Evolutionary conservation across 2,329 filamentous ascomycete genomes (phyloP).

Genomic region (Neocucurbitaria cava): DNA sequence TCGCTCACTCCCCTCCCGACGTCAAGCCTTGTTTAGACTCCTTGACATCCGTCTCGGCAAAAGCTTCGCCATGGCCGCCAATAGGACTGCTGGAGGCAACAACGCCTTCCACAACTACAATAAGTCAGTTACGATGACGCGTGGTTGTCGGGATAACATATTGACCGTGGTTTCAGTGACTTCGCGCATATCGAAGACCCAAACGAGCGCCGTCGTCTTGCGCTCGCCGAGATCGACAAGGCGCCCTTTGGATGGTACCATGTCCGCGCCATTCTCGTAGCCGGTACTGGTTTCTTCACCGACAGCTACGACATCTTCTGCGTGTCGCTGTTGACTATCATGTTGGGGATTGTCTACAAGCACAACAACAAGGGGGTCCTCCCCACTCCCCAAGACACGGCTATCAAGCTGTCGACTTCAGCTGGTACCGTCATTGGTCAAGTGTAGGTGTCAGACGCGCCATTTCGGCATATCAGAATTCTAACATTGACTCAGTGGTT

Average conservation of each 20-base stretch:
- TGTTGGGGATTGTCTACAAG: conserved; percentile 83
- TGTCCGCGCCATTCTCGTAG: conserved; percentile 77
- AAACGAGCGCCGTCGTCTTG: conserved; percentile 79
- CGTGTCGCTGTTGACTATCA: conserved; percentile 57
- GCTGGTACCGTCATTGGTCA: conserved; percentile 85
- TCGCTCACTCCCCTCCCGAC: conserved; percentile 1
- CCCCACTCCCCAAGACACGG: conserved; percentile 73
- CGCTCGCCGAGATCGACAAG: conserved; percentile 82
- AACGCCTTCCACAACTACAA: conserved; percentile 36
- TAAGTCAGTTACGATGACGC: conserved; percentile 15
- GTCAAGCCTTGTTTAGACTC: conserved; percentile 16
- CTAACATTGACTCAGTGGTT: conserved; percentile 62
- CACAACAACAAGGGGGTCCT: conserved; percentile 59
- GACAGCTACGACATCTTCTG: conserved; percentile 74
- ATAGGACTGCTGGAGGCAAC: conserved; percentile 31
- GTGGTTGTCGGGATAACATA: background rate
- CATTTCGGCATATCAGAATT: background rate
- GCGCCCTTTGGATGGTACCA: conserved; percentile 85
- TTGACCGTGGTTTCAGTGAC: conserved; percentile 8
- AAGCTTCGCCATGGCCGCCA: conserved; percentile 18
- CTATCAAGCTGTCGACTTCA: conserved; percentile 85
- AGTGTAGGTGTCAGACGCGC: conserved; percentile 49
- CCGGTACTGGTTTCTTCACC: conserved; percentile 85
- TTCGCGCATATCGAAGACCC: conserved; percentile 67
- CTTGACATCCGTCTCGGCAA: conserved; percentile 3